Base-by-base conservation (phyloP, 768 basidiomycete genomes). In the Psilocybe cyanescens region DNA sequence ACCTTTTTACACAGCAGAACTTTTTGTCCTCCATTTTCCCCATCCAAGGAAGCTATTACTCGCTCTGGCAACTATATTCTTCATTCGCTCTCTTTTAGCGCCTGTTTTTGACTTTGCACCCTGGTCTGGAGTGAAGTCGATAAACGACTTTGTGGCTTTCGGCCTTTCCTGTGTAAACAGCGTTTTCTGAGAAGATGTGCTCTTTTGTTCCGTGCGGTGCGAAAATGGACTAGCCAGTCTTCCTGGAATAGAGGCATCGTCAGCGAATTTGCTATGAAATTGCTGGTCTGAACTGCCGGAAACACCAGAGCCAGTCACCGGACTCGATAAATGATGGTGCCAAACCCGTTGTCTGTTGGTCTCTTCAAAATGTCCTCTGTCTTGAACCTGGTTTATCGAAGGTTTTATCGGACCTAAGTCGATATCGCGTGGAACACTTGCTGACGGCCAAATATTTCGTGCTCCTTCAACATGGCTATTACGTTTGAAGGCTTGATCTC, bases 111-210 rank as follows among this genome's bases (percentile, higher is more conserved):
- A 53, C 41, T 37, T 52, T 39, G 41, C 59, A 28, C 17, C 58
- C 64, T 58, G 66, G 31, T 76, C 74, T 28, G 74, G 76, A 19
- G 74, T 75, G 56, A 79, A 74, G 59, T 78, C 72, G 33, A 79
- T 79, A 62, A 79, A 79, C 8, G 78, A 78, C 56, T 62, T 72
- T 2, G 72, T 70, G 5, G 62, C 57, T 8, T 65, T 63, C 9
- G 60, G 55, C 37, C 55, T 16, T 37, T 61, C 48, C 48, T 63
- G 41, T 60, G 53, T 12, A 49, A 48, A 44, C 19, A 45, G 12
- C 37, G 29, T 31, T 48, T 65, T 51, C 3, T 57, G 31, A 12
- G 49, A 44, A 12, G 52, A 24, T 59, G 29, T 52, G 4, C 53
- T 55, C 17, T 30, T 60, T 44, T 17, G 54, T 16, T 29, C 11